Evolutionary conservation across 1,139 yeast species (phyloP), one percentile per base, ranked within the genome.

Genomic region (Hyphopichia pseudoburtonii): DNA sequence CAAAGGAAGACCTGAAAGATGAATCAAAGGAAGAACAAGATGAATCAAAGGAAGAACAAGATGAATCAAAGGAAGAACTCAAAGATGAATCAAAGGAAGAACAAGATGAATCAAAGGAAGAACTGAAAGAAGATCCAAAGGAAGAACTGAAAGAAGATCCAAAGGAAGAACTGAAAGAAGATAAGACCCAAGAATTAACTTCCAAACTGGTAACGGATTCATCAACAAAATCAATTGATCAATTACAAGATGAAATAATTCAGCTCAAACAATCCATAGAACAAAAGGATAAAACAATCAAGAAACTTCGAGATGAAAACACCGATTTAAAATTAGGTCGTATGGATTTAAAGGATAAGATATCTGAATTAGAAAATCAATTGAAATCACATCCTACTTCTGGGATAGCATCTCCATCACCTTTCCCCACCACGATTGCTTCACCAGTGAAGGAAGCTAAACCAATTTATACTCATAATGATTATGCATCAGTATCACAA

Each of bases 291-390:
- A 53, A 48, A 30, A 69, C 73, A 26, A 70, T 71, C 33, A 55
- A 54, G 38, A 62, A 62, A 35, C 54, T 70, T 33, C 56, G 76
- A 33, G 71, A 69, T 42, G 75, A 70, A 46, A 69, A 68, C 45
- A 69, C 76, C 17, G 73, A 70, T 41, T 59, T 71, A 42, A 70
- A 70, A 43, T 57, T 70, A 24, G 45, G 48, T 11, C 70, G 69
- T 42, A 67, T 78, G 71, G 84, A 78, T 35, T 67, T 77, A 36
- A 52, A 59, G 15, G 70, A 65, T 32, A 55, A 59, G 29, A 60
- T 69, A 8, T 18, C 40, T 2, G 64, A 61, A 12, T 51, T 68
- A 18, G 56, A 63, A 39, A 33, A 41, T 10, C 49, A 50, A 28
- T 42, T 63, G 10, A 11, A 35, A 4, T 22, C 34, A n/a, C 29